phyloP scores from a whole-genome alignment of 495 filamentous ascomycete species.

The Parmelia sp. region DNA sequence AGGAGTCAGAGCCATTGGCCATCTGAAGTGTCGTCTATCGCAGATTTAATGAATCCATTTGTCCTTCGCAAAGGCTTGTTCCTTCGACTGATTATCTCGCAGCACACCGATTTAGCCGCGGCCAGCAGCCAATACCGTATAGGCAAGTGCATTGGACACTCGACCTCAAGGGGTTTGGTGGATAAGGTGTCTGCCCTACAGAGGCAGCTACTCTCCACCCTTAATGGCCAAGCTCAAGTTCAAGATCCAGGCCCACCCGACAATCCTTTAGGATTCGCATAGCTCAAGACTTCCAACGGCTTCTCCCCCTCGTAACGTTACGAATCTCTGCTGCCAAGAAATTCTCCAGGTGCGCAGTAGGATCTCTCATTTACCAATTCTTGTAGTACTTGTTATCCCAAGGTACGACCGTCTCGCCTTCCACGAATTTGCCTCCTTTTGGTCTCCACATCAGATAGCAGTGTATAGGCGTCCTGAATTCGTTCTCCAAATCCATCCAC shows the following conservation, averaged over 20 bases:
- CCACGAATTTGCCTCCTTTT: slow-evolving; percentile 19
- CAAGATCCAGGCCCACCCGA: too few species aligned
- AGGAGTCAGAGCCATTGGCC: too few species aligned
- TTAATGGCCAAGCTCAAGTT: too few species aligned
- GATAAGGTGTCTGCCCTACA: too few species aligned
- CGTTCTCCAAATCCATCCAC: slow-evolving; percentile 21
- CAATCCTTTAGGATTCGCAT: too few species aligned
- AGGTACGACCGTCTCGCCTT: slow-evolving; percentile 21
- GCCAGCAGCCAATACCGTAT: neutral
- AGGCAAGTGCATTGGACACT: neutral
- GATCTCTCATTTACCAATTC: slow-evolving; percentile 9
- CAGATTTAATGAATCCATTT: neutral
- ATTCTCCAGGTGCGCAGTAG: neutral
- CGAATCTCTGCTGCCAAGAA: neutral
- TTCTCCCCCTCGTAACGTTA: too few species aligned
- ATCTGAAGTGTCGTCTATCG: neutral
- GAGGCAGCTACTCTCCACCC: too few species aligned
- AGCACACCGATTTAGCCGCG: too few species aligned
- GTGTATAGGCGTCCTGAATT: slow-evolving; percentile 22
- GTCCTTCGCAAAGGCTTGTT: neutral
- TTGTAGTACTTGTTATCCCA: slow-evolving; percentile 22
- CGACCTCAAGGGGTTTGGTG: too few species aligned
- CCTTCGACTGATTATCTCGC: too few species aligned
- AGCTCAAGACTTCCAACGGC: too few species aligned
- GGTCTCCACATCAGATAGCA: slow-evolving; percentile 24